Evolutionary conservation across 495 filamentous ascomycete species (phyloP).

Genomic region (Neurospora sp.): DNA sequence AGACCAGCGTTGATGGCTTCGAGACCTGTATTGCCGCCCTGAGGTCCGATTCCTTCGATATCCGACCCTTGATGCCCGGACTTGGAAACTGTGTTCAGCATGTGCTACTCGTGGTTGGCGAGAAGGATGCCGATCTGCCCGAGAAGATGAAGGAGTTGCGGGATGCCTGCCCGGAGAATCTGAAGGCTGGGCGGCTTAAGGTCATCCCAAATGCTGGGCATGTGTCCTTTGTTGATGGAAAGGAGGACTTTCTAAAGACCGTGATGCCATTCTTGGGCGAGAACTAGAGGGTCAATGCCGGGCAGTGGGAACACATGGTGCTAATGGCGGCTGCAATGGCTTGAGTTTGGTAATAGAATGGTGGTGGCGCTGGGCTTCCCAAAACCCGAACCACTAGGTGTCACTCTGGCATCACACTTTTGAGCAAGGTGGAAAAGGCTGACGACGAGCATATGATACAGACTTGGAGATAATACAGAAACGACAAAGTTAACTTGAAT

Average conservation of each 20-base stretch:
- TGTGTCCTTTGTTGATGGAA: slow-evolving; percentile 16
- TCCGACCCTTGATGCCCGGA: slow-evolving; percentile 8
- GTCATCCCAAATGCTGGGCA: slow-evolving; percentile 17
- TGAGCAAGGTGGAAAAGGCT: neutral
- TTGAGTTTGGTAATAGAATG: neutral
- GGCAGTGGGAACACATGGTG: neutral
- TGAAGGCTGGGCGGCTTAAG: slow-evolving; percentile 5
- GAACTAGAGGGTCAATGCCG: neutral
- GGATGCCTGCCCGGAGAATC: neutral
- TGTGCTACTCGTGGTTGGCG: slow-evolving; percentile 20
- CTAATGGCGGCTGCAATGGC: neutral
- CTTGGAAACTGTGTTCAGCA: slow-evolving; percentile 13
- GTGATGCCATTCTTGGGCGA: neutral
- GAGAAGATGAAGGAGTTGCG: slow-evolving; percentile 16
- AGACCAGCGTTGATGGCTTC: slow-evolving; percentile 22
- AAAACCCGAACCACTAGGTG: neutral
- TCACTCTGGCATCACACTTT: neutral
- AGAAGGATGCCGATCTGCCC: slow-evolving; percentile 21
- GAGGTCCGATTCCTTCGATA: slow-evolving; percentile 15
- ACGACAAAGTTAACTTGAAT: neutral
- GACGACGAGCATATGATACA: neutral
- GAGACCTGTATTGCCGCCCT: slow-evolving; percentile 25
- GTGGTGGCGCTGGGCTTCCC: neutral
- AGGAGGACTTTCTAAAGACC: slow-evolving; percentile 7
- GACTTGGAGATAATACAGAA: neutral